Base-by-base conservation (phyloP, 139 green algal species). In the Edaphochlamys debaryana region DNA sequence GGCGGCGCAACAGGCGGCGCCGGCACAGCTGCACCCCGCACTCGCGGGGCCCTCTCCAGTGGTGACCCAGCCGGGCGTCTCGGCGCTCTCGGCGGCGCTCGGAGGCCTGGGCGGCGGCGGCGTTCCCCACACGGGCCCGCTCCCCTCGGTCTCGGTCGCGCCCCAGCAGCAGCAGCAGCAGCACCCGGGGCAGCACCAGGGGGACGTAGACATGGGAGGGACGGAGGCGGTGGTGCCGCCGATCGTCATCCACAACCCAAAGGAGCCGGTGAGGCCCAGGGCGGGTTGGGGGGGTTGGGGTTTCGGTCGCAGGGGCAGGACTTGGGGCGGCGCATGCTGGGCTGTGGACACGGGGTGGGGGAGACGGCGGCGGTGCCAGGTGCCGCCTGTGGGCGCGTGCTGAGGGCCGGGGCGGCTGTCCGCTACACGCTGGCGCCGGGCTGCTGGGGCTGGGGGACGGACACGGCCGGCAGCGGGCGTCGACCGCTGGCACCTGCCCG, bases 191-290 rank as follows among this genome's bases (percentile, higher is more conserved):
- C 72, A 63, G 56, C 73, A 80, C 30, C 74, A 81, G 20, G 71
- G 36, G 32, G 92, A 95, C 76, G 88, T 95, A 38, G 92, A 94
- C 84, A 95, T 95, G 92, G 69, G 86, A 4, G 88, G 86, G 70
- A 90, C 86, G 27, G 92, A 94, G 67, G 82, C 82, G 38, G 85
- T 90, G 63, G 83, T 90, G 58, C 73, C 90, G n/a, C 90, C 90
- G 34, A 92, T 93, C 32, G 87, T 91, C 3, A 89, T 90, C 17
- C 90, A 93, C 67, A 91, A 90, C 52, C 87, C 89, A 5, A 86
- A 90, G 36, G 90, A 93, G 54, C 90, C 90, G 62, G 90, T 93
- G 84, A 81, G 89, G 70, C 25, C 15, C 34, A 9, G 60, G 4
- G 60, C 19, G 30, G 60, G n/a, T n/a, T n/a, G n/a, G n/a, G n/a